Conservation (phyloP, 805 yeast genomes). For the Hanseniaspora meyeri region DNA sequence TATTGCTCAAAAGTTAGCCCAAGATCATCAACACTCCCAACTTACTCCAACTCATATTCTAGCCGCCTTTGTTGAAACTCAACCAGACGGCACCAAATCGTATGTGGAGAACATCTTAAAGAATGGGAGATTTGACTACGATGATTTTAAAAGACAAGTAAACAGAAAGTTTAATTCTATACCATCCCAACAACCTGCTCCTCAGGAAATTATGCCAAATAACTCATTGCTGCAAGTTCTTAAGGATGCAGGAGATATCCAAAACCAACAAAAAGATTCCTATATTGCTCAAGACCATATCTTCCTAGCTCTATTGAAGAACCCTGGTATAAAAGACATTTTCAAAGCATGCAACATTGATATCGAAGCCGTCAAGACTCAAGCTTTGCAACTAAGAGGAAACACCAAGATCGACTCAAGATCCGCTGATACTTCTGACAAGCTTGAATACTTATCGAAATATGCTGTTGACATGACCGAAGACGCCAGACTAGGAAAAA, state of each 20-base stretch:
- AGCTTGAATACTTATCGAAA: constrained; percentile 71
- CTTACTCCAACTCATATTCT: constrained; percentile 77
- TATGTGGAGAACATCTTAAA: constrained; percentile 75
- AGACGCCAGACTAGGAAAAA: constrained; percentile 82
- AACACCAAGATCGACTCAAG: constrained; percentile 84
- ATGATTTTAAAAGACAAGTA: constrained; percentile 61
- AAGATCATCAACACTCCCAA: constrained; percentile 73
- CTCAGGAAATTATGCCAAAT: constrained; percentile 64
- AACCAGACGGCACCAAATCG: constrained; percentile 42
- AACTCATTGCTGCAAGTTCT: constrained; percentile 66
- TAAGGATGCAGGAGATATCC: constrained; percentile 61
- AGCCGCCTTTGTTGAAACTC: constrained; percentile 72
- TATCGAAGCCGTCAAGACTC: constrained; percentile 59
- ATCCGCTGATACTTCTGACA: constrained; percentile 79
- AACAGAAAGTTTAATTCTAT: constrained; percentile 70
- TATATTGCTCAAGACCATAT: constrained; percentile 92
- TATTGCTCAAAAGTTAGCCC: constrained; percentile 68
- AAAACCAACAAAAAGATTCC: constrained; percentile 77
- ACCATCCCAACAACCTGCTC: constrained; percentile 84
- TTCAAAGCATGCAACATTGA: constrained; percentile 63
- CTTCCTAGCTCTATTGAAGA: constrained; percentile 72
- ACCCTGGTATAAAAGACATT: constrained; percentile 52
- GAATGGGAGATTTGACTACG: constrained; percentile 81
- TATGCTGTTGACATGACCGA: constrained; percentile 92
- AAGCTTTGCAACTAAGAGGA: constrained; percentile 73